Percentiles rank a stretch among this genome's conserved stretches.
Evolutionary conservation across 2,329 filamentous ascomycete genomes (phyloP).

Genomic region (Xylaria sp.): DNA sequence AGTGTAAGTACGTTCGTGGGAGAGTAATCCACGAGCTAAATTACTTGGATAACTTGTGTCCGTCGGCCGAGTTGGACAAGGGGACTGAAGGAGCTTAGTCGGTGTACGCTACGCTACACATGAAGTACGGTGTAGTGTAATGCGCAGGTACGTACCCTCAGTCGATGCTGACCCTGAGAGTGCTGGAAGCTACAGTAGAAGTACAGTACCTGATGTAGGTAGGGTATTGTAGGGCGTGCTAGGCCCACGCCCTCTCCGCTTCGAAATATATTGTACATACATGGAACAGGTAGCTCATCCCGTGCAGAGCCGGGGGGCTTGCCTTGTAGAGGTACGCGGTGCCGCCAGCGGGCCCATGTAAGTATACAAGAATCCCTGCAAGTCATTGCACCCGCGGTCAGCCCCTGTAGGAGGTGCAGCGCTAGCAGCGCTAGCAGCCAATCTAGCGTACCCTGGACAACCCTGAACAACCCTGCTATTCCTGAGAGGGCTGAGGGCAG

Average conservation of each 20-base stretch:
- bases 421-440: constrained; percentile 24
- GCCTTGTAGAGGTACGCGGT: constrained; percentile 32
- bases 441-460: constrained; percentile 18
- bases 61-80: constrained; percentile 4
- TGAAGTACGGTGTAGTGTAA: constrained; percentile 12
- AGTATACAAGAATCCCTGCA: constrained; percentile 35
- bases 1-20: not conserved
- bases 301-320: constrained; percentile 3
- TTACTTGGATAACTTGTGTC: constrained; percentile 13
- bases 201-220: not conserved
- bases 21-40: constrained; percentile 10
- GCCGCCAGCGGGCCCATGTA: constrained; percentile 29
- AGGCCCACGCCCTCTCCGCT: constrained; percentile 3
- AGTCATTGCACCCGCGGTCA: constrained; percentile 33
- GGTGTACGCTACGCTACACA: constrained; percentile 12
- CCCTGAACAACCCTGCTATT: constrained; percentile 21
- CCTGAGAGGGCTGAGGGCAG: constrained; percentile 36
- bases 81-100: constrained; percentile 18
- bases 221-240: not conserved
- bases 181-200: too few species aligned
- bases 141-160: constrained; percentile 3
- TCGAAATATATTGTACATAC: not conserved
- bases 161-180: not conserved
- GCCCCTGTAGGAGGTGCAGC: constrained; percentile 26
- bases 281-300: constrained; percentile 8